Conservation (phyloP, 192 early-diverging fungal species). For the Haplosporangium gracile region DNA sequence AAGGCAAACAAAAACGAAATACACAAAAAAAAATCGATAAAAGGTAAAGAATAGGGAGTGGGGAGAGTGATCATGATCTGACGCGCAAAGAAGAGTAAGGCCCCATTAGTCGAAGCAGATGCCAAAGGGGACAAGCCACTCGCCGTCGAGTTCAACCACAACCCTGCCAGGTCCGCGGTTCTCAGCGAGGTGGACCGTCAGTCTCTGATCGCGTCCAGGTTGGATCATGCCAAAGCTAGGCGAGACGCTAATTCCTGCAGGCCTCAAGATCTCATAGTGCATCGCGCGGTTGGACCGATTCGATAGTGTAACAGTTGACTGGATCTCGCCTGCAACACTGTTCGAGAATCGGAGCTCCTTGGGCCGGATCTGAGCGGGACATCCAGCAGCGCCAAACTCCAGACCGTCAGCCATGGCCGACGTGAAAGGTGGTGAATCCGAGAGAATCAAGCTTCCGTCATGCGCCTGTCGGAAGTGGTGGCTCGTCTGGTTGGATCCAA, state of each 20-base stretch:
- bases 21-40: slow-evolving; percentile 9
- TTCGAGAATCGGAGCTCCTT: slow-evolving; percentile 28
- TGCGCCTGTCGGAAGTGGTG: slow-evolving; percentile 41
- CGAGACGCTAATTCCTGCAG: slow-evolving; percentile 31
- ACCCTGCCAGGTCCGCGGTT: slow-evolving; percentile 32
- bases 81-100: not conserved
- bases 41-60: slow-evolving; percentile 2
- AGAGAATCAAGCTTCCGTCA: slow-evolving; percentile 30
- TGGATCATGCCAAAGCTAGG: slow-evolving; percentile 33
- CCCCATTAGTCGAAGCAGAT: slow-evolving; percentile 24
- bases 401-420: not conserved
- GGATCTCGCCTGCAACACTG: slow-evolving; percentile 23
- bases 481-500: slow-evolving; percentile 23
- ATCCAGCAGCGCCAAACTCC: not conserved
- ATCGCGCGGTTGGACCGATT: slow-evolving; percentile 36
- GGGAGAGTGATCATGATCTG: not conserved
- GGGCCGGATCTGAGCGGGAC: slow-evolving; percentile 45
- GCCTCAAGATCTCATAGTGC: slow-evolving; percentile 40
- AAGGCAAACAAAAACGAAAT: not conserved
- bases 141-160: slow-evolving; percentile 39
- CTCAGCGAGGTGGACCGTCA: slow-evolving; percentile 32
- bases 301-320: slow-evolving; percentile 30
- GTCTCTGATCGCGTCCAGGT: slow-evolving; percentile 36
- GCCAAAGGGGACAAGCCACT: slow-evolving; percentile 29
- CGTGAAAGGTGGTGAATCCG: not conserved